A percentile compares a stretch with the other conserved stretches of the same genome.
Conservation (phyloP, 148 eudicot genomes). For the Rhododendron ferrugineum region DNA sequence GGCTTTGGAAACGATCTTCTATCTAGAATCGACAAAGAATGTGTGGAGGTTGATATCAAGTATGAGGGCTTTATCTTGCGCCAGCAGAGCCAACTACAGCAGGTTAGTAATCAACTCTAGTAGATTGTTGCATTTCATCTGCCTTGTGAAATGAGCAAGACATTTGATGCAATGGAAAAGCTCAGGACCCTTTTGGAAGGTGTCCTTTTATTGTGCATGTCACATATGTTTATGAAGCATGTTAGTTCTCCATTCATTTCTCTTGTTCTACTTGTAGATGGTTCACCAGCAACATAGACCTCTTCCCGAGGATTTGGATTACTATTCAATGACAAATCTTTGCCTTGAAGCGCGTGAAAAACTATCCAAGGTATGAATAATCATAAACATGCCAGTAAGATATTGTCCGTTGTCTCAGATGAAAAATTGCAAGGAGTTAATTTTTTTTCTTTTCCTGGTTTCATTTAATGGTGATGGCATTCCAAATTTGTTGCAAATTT, state of each 20-base stretch:
- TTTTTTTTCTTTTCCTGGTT: not conserved
- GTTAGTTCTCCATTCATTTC: constrained; percentile 2
- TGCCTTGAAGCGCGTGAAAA: constrained; percentile 93
- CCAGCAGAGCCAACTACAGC: constrained; percentile 79
- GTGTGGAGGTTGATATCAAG: constrained; percentile 92
- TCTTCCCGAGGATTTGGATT: constrained; percentile 86
- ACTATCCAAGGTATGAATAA: constrained; percentile 67
- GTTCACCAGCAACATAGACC: constrained; percentile 83
- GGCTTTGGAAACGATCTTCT: constrained; percentile 67
- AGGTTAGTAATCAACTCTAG: constrained; percentile 37
- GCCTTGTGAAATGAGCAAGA: not conserved
- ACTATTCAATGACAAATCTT: constrained; percentile 69
- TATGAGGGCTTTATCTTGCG: constrained; percentile 93
- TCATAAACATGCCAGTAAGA: not conserved
- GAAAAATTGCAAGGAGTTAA: not conserved
- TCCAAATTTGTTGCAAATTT: not conserved
- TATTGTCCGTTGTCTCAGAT: not conserved
- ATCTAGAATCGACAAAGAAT: constrained; percentile 79
- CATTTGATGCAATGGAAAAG: not conserved
- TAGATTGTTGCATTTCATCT: not conserved
- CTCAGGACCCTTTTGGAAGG: not conserved
- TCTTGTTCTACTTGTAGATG: constrained; percentile 47
- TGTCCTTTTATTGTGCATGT: not conserved
- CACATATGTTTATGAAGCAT: not conserved
- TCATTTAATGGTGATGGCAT: not conserved